Evolutionary conservation across 495 filamentous ascomycete genomes (phyloP).

Genomic region (Penicillium bialowiezense): DNA sequence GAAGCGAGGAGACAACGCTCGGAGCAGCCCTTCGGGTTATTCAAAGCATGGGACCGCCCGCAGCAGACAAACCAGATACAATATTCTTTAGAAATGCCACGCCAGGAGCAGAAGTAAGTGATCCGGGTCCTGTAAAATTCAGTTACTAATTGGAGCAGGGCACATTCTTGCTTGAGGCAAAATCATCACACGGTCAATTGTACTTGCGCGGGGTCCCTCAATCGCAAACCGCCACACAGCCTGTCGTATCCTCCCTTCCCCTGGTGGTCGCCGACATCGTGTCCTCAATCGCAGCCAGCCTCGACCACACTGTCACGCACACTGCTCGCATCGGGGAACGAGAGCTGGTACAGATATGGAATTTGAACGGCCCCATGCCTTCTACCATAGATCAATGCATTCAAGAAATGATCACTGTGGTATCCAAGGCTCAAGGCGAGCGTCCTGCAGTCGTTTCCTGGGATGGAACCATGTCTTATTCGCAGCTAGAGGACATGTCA

Average conservation of each 20-base stretch:
- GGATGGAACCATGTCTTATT: conserved; percentile 3
- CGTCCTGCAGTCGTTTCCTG: not conserved
- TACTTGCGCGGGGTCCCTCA: not conserved
- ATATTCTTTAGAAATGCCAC: not conserved
- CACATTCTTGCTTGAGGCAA: not conserved
- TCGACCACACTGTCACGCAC: not conserved
- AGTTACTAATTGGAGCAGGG: not conserved
- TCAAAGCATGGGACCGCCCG: not conserved
- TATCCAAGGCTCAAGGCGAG: not conserved
- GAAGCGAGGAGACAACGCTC: not conserved
- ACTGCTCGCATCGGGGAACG: not conserved
- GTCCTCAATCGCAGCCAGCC: not conserved
- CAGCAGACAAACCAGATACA: not conserved
- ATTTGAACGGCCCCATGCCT: not conserved
- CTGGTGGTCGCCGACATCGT: not conserved
- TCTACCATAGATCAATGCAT: not conserved
- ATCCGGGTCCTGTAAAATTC: not conserved
- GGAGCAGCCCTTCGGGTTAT: not conserved
- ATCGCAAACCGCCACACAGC: not conserved
- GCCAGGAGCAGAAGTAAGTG: not conserved
- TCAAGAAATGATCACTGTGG: not conserved
- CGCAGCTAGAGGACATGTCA: not conserved
- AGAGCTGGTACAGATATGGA: not conserved
- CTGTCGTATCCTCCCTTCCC: not conserved
- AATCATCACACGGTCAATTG: not conserved